Evolutionary conservation across 139 green algal species (phyloP), one percentile per base, ranked within the genome.

Genomic region (Chlorella sp.): DNA sequence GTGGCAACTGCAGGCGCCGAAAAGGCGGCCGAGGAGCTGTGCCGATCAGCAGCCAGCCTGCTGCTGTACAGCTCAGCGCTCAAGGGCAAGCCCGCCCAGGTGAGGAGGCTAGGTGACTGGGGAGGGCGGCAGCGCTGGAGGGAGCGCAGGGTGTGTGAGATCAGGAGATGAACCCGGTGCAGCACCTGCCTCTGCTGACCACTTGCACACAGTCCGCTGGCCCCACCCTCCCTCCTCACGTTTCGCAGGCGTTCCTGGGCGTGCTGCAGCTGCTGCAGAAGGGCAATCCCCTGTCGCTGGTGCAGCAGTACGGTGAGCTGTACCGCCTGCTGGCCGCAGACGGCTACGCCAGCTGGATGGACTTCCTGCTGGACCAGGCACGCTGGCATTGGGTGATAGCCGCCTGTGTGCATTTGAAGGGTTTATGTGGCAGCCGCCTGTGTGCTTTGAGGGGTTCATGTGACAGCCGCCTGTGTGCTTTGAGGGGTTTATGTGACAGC

Each of bases 1-100:
- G 5, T 62, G 13, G 14, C 73, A 28, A 2, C 40, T 77, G 43
- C 73, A 80, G 73, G 65, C 38, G 84, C 67, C 3, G 76, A 85
- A 40, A 85, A 89, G 79, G 34, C 41, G 11, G 78, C 85, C 0
- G 85, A 85, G 51, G 85, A 85, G 36, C 85, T 89, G 26, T 84
- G 68, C 9, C 67, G 69, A 1, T n/a, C 32, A 1, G 85, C 79
- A 9, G 74, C 85, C 34, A 73, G 51, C 32, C 48, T 89, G 64
- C 76, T 89, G 65, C 48, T 85, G 22, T 89, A 89, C 41, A 62
- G 48, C 73, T 30, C 40, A 0, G 62, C 69, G 2, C 56, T 89
- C 13, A 73, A 68, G 54, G 48, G 51, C 58, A 80, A 80, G 69
- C 79, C 79, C 1, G 85, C 85, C 20, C 48, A 78, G 76, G 76